Conservation (phyloP, 345 rosid species). For the Cardiospermum halicacabum region DNA sequence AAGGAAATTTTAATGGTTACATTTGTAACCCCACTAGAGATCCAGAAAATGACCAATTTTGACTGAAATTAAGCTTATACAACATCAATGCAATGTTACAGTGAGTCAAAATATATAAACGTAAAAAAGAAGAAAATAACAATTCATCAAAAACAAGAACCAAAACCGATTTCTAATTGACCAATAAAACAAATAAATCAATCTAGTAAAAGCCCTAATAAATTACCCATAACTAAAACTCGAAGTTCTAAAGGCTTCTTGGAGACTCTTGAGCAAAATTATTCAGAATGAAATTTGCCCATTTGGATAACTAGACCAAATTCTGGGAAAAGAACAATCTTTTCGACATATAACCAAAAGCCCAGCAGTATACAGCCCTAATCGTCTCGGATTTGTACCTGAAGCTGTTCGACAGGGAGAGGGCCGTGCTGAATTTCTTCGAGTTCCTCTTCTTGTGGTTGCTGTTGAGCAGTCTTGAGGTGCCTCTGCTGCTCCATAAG, state of each 20-base stretch:
- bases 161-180: background rate
- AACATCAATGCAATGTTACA: background rate
- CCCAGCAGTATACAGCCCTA: background rate
- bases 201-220: background rate
- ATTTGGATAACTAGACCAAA: background rate
- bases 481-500: constrained; percentile 42
- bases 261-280: background rate
- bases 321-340: constrained; percentile 1
- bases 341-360: background rate
- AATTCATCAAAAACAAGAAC: background rate
- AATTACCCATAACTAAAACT: background rate
- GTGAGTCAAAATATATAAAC: too few relatives aligned
- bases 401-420: constrained; percentile 56
- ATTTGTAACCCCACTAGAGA: background rate
- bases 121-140: background rate
- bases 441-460: constrained; percentile 30
- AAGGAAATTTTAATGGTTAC: background rate
- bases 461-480: constrained; percentile 22
- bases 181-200: background rate
- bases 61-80: background rate
- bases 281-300: background rate
- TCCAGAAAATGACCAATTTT: background rate
- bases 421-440: constrained; percentile 55
- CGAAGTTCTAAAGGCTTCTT: background rate
- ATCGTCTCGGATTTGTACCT: constrained; percentile 33